Evolutionary conservation across 352 stramenopile species (phyloP).

Genomic region (Globisporangium irregulare): DNA sequence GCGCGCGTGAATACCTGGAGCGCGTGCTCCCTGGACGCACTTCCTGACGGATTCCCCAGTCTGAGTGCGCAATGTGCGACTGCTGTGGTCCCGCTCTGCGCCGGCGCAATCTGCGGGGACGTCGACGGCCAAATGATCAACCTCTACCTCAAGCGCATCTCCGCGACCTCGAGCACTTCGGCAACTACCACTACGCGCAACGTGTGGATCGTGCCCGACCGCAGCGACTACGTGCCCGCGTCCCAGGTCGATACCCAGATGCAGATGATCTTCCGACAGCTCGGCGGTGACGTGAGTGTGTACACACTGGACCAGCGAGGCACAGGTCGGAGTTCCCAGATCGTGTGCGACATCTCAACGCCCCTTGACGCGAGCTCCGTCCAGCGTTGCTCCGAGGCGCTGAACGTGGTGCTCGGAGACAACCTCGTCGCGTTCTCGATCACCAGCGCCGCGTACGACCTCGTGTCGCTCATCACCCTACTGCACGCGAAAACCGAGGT

Average conservation of each 20-base stretch:
- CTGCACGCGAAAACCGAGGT: slow-evolving; percentile 36
- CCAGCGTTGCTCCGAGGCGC: slow-evolving; percentile 17
- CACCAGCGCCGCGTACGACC: slow-evolving; percentile 55
- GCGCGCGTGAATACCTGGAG: slow-evolving; percentile 30
- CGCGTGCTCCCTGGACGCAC: slow-evolving; percentile 29
- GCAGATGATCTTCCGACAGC: slow-evolving; percentile 40
- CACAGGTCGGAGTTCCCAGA: slow-evolving; percentile 40
- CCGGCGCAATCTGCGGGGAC: slow-evolving; percentile 39
- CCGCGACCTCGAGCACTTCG: slow-evolving; percentile 18
- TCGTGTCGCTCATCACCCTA: slow-evolving; percentile 52
- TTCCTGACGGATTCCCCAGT: slow-evolving; percentile 21
- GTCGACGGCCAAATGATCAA: slow-evolving; percentile 40
- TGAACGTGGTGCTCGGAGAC: slow-evolving; percentile 20
- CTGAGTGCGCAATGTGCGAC: slow-evolving; percentile 37
- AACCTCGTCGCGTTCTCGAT: slow-evolving; percentile 60
- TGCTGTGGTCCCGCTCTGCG: slow-evolving; percentile 43
- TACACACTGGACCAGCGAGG: slow-evolving; percentile 61
- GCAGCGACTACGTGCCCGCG: slow-evolving; percentile 17
- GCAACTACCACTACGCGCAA: slow-evolving; percentile 14
- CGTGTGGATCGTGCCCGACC: slow-evolving; percentile 45
- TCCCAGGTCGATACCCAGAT: slow-evolving; percentile 41
- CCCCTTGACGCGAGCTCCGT: background rate
- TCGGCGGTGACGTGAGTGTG: slow-evolving; percentile 37
- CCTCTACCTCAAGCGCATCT: slow-evolving; percentile 55
- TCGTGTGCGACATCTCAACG: slow-evolving; percentile 27